Percentiles rank a stretch among this genome's conserved stretches.
Conservation (phyloP, 1,139 yeast genomes). For the Pichia sp. region DNA sequence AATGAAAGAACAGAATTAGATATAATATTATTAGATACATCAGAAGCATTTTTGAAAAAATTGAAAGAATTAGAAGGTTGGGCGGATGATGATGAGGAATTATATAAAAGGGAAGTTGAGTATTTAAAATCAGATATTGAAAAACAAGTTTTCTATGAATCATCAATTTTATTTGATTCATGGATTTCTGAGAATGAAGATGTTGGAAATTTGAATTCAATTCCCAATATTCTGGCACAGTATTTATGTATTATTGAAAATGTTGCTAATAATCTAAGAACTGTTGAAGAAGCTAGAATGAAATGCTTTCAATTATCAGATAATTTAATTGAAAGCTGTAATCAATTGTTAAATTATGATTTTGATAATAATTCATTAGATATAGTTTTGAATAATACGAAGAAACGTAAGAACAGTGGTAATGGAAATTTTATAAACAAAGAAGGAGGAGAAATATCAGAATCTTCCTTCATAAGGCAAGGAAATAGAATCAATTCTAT, state of each 20-base stretch:
- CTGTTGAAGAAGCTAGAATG: slow-evolving; percentile 14
- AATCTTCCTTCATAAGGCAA: slow-evolving; percentile 11
- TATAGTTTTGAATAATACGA: background rate
- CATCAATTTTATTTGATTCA: slow-evolving; percentile 43
- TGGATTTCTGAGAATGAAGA: slow-evolving; percentile 5
- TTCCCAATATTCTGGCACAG: slow-evolving; percentile 12
- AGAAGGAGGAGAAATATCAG: background rate
- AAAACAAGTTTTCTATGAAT: slow-evolving; percentile 47
- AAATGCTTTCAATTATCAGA: slow-evolving; percentile 10
- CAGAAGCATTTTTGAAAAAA: slow-evolving; percentile 20
- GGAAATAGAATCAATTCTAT: slow-evolving; percentile 17
- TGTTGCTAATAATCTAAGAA: slow-evolving; percentile 7
- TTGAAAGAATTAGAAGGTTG: slow-evolving; percentile 52
- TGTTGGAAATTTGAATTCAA: slow-evolving; percentile 2
- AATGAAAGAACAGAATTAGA: slow-evolving; percentile 47
- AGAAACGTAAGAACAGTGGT: slow-evolving; percentile 9
- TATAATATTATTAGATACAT: slow-evolving; percentile 38
- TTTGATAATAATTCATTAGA: background rate
- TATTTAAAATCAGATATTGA: slow-evolving; percentile 44
- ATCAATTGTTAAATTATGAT: background rate
- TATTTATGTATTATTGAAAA: slow-evolving; percentile 9
- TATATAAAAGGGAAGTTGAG: slow-evolving; percentile 38
- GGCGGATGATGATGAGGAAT: slow-evolving; percentile 38
- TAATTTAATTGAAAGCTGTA: slow-evolving; percentile 9
- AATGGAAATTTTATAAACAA: background rate